phyloP scores from a whole-genome alignment of 768 basidiomycete genomes.

The Solioccasus polychromus region DNA sequence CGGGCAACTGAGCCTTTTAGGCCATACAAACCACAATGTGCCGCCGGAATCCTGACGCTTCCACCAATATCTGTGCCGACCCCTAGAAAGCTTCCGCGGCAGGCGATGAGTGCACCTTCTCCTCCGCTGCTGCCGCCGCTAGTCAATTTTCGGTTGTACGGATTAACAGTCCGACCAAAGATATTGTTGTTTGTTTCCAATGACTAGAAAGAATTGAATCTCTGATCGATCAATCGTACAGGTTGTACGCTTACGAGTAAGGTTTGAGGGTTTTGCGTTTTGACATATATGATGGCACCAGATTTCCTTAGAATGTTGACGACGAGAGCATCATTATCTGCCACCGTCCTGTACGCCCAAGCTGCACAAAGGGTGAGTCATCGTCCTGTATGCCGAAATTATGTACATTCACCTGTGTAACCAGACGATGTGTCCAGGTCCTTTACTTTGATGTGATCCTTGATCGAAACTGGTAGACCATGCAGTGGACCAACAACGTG shows the following conservation, averaged over 20 bases:
- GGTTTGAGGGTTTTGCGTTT: slow-evolving; percentile 49
- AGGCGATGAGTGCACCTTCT: slow-evolving; percentile 44
- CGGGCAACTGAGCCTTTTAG: slow-evolving; percentile 48
- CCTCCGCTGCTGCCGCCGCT: slow-evolving; percentile 49
- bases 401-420: slow-evolving; percentile 20
- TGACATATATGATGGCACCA: slow-evolving; percentile 45
- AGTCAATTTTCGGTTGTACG: slow-evolving; percentile 47
- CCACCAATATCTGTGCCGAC: slow-evolving; percentile 51
- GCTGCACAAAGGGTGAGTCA: slow-evolving; percentile 25
- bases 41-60: slow-evolving; percentile 43
- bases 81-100: slow-evolving; percentile 39
- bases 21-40: slow-evolving; percentile 40
- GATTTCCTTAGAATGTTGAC: slow-evolving; percentile 44
- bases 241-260: slow-evolving; percentile 37
- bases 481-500: slow-evolving; percentile 45
- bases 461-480: slow-evolving; percentile 44
- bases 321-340: slow-evolving; percentile 41
- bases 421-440: slow-evolving; percentile 40
- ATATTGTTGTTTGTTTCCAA: slow-evolving; percentile 52
- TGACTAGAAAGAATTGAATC: slow-evolving; percentile 33
- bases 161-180: slow-evolving; percentile 66
- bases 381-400: neutral
- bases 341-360: slow-evolving; percentile 39
- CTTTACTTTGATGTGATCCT: slow-evolving; percentile 47
- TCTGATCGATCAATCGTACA: neutral